These are phyloP conservation scores for Plasmodium vinckei DNA, from an alignment of 169 alveolate genomes.

Conservation along the genomic window DNA sequence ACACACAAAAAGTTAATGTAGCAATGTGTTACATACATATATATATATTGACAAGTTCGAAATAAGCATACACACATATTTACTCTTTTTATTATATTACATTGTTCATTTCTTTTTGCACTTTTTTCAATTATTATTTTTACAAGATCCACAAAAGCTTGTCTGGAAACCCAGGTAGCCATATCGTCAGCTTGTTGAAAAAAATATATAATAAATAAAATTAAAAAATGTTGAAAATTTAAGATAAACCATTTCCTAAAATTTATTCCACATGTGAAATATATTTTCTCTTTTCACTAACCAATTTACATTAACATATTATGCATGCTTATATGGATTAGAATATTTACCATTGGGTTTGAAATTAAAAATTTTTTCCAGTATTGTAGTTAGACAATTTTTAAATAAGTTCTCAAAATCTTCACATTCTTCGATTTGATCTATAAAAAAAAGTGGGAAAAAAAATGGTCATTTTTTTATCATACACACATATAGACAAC, in stretches of 20 bases:
- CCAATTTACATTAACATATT: neutral
- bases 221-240: conserved; percentile 4
- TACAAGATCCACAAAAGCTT: conserved; percentile 49
- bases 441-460: neutral
- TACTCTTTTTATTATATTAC: conserved; percentile 14
- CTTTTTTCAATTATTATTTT: conserved; percentile 33
- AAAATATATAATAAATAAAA: conserved; percentile 10
- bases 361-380: conserved; percentile 35
- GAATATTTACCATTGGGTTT: conserved; percentile 39
- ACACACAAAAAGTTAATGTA: neutral
- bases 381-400: conserved; percentile 25
- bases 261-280: too few relatives aligned
- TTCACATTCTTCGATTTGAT: conserved; percentile 46
- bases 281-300: neutral
- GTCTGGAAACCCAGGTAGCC: conserved; percentile 72
- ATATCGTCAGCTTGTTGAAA: conserved; percentile 42
- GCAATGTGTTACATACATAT: neutral
- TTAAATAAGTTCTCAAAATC: conserved; percentile 24
- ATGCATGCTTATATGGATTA: neutral
- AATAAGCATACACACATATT: neutral
- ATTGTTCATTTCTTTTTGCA: conserved; percentile 45
- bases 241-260: neutral
- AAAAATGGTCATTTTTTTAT: neutral
- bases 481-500: neutral
- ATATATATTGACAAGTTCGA: neutral